phyloP scores from a whole-genome alignment of 1,139 yeast species.

The Kurtzmaniella quercitrusa region DNA sequence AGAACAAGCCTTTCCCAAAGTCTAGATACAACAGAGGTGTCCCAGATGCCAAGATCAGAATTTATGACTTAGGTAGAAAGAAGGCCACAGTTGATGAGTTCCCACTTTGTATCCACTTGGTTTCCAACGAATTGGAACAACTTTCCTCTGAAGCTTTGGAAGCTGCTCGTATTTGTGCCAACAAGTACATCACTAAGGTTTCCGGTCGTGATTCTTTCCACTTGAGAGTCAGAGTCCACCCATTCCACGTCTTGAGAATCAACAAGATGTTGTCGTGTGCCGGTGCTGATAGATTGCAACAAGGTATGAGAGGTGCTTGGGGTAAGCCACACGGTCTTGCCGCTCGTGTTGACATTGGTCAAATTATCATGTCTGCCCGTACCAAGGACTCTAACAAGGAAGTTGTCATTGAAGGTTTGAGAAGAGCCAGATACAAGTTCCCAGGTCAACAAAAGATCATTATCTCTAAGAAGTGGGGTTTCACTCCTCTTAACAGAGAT shows the following conservation, averaged over 20 bases:
- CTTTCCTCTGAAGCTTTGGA: conserved; percentile 99
- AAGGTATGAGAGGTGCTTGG: conserved; percentile 99
- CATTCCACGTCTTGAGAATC: conserved; percentile 99
- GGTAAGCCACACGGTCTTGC: conserved; percentile 99
- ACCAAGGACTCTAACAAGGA: conserved; percentile 97
- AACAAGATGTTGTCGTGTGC: conserved; percentile 99
- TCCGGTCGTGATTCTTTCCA: conserved; percentile 99
- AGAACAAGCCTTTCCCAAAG: conserved; percentile 99
- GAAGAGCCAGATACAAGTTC: conserved; percentile 99
- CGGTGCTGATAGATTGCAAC: conserved; percentile 99
- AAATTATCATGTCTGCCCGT: conserved; percentile 96
- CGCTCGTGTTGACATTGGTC: conserved; percentile 99
- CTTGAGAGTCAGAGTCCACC: conserved; percentile 99
- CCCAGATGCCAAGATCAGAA: conserved; percentile 99
- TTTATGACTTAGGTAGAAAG: conserved; percentile 99
- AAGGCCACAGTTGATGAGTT: conserved; percentile 99
- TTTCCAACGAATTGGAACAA: conserved; percentile 98
- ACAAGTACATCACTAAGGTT: conserved; percentile 96
- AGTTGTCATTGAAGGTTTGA: conserved; percentile 96
- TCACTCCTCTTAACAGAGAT: conserved; percentile 98
- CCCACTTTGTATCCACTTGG: conserved; percentile 99
- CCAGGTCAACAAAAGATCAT: conserved; percentile 99
- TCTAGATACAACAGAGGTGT: conserved; percentile 99
- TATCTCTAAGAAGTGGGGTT: conserved; percentile 99
- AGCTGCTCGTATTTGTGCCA: conserved; percentile 99